Evolutionary conservation across 1,139 yeast genomes (phyloP).

Genomic region (Geotrichum carabidarum): DNA sequence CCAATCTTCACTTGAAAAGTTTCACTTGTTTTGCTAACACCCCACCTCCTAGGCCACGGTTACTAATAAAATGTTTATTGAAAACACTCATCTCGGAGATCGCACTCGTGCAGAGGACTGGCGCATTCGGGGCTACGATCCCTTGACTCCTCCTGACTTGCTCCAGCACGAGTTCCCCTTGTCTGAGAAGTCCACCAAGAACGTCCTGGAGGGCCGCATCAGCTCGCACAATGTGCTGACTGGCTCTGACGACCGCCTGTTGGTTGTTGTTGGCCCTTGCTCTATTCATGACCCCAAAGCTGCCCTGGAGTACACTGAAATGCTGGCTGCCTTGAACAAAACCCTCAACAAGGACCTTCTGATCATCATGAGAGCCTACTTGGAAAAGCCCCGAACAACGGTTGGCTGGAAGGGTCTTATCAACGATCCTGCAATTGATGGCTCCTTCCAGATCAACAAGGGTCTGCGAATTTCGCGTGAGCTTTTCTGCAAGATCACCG

Average conservation of each 20-base stretch:
- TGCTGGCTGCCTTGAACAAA: conserved; percentile 55
- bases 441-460: conserved; percentile 88
- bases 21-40: no score
- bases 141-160: conserved; percentile 89
- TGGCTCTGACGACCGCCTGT: conserved; percentile 71
- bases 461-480: conserved; percentile 87
- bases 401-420: conserved; percentile 99
- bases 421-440: conserved; percentile 95
- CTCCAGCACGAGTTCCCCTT: conserved; percentile 86
- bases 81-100: conserved; percentile 26
- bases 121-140: conserved; percentile 82
- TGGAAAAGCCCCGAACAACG: conserved; percentile 97
- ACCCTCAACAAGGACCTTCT: conserved; percentile 68
- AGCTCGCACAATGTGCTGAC: conserved; percentile 66
- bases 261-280: conserved; percentile 92
- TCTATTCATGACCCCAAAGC: conserved; percentile 93
- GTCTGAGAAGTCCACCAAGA: conserved; percentile 52
- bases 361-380: conserved; percentile 93
- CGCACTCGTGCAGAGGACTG: conserved; percentile 72
- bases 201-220: conserved; percentile 70
- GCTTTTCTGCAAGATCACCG: conserved; percentile 77
- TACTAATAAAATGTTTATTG: conserved; percentile 1
- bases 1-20: no score
- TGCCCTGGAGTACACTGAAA: conserved; percentile 79
- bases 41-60: no score